Conservation (phyloP, 1,284 basidiomycete species). For the Leccinum griseonigrum region DNA sequence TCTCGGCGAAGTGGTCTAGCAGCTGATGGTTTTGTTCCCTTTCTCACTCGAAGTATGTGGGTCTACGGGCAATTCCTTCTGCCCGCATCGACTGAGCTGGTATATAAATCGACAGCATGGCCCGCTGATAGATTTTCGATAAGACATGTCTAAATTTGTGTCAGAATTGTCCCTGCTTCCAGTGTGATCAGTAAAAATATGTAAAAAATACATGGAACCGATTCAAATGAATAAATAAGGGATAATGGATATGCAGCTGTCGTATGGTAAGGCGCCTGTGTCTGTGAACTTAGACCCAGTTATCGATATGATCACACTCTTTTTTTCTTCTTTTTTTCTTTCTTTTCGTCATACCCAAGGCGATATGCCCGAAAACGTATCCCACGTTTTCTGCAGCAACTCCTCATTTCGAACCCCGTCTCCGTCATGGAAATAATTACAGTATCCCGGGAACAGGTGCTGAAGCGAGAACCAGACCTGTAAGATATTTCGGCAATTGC, state of each 20-base stretch:
- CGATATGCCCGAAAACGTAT: slow-evolving; percentile 10
- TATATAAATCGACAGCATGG: not conserved
- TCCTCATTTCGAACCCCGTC: slow-evolving; percentile 13
- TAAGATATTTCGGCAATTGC: not conserved
- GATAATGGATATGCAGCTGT: not conserved
- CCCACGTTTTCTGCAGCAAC: slow-evolving; percentile 24
- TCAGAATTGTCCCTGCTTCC: not conserved
- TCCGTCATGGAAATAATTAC: slow-evolving; percentile 29
- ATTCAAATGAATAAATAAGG: not conserved
- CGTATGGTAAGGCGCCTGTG: not conserved
- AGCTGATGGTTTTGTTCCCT: not conserved
- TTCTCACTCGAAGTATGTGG: not conserved
- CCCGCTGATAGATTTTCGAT: not conserved
- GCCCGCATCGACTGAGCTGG: not conserved
- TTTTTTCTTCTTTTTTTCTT: not conserved
- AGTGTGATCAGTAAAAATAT: not conserved
- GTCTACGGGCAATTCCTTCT: not conserved
- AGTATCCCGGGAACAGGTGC: slow-evolving; percentile 32
- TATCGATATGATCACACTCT: not conserved
- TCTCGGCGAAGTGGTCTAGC: not conserved
- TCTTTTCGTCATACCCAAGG: not conserved
- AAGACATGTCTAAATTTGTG: not conserved
- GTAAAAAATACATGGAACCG: not conserved
- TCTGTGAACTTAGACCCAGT: not conserved
- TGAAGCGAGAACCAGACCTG: slow-evolving; percentile 34